Conservation (phyloP, 768 basidiomycete genomes). For the Paxillus involutus region DNA sequence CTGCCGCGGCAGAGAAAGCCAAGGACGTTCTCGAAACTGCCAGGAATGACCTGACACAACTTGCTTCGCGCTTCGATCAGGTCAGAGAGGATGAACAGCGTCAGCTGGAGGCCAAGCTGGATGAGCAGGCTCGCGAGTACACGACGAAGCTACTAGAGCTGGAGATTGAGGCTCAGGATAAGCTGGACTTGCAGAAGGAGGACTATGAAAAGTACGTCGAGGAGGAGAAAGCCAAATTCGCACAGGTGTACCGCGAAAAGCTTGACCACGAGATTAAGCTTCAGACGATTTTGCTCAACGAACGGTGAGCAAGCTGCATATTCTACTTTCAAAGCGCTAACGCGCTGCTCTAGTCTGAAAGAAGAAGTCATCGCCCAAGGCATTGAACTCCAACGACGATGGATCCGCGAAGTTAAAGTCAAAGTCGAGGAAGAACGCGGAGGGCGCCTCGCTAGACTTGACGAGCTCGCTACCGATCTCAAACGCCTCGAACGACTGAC, state of each 20-base stretch:
- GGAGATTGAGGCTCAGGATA: slow-evolving; percentile 84
- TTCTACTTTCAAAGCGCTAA: not conserved
- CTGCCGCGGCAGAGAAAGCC: slow-evolving; percentile 64
- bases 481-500: slow-evolving; percentile 91
- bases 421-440: slow-evolving; percentile 96
- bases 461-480: slow-evolving; percentile 85
- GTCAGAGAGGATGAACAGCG: slow-evolving; percentile 78
- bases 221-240: slow-evolving; percentile 69
- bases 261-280: slow-evolving; percentile 81
- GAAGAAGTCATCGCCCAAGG: slow-evolving; percentile 96
- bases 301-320: slow-evolving; percentile 60
- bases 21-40: slow-evolving; percentile 77
- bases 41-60: slow-evolving; percentile 73
- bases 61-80: slow-evolving; percentile 74
- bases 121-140: slow-evolving; percentile 86
- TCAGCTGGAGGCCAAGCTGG: slow-evolving; percentile 63
- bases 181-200: slow-evolving; percentile 82
- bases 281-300: slow-evolving; percentile 92
- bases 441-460: slow-evolving; percentile 91
- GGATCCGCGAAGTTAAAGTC: slow-evolving; percentile 95
- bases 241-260: slow-evolving; percentile 81
- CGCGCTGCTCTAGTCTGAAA: slow-evolving; percentile 59
- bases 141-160: slow-evolving; percentile 75
- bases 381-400: slow-evolving; percentile 93
- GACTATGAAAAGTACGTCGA: slow-evolving; percentile 82